phyloP scores from a whole-genome alignment of 768 basidiomycete genomes.

The Artomyces pyxidatus region DNA sequence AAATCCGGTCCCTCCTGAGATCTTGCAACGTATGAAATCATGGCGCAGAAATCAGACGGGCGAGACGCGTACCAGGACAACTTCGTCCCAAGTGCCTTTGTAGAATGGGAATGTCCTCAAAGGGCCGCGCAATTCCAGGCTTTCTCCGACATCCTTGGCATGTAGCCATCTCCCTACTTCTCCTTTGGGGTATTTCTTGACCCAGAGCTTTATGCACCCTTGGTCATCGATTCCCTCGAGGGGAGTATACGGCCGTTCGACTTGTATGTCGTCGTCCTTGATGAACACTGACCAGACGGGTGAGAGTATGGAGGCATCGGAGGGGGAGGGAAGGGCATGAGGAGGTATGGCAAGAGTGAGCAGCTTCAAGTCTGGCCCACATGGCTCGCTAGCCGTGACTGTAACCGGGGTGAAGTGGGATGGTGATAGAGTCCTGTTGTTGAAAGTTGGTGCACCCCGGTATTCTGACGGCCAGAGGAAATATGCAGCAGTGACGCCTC shows the following conservation, averaged over 20 bases:
- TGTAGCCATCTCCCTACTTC: conserved; percentile 84
- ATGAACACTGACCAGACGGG: conserved; percentile 73
- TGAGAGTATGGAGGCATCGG: conserved; percentile 8
- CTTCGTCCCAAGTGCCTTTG: conserved; percentile 64
- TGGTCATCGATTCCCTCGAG: conserved; percentile 59
- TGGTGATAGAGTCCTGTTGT: conserved; percentile 21
- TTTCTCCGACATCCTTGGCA: conserved; percentile 55
- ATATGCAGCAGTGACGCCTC: conserved; percentile 37
- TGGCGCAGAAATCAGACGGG: not conserved
- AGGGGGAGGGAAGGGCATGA: conserved; percentile 17
- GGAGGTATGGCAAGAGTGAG: conserved; percentile 52
- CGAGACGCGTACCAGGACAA: conserved; percentile 54
- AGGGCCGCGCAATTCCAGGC: conserved; percentile 71
- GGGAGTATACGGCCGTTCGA: conserved; percentile 81
- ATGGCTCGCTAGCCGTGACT: conserved; percentile 42
- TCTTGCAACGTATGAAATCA: conserved; percentile 32
- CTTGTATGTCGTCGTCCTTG: conserved; percentile 85
- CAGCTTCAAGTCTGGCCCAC: conserved; percentile 54
- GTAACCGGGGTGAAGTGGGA: conserved; percentile 47
- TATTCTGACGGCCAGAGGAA: conserved; percentile 44
- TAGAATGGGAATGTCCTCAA: conserved; percentile 54
- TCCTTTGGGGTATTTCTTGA: conserved; percentile 70
- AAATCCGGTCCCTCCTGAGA: conserved; percentile 84
- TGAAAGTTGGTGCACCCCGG: conserved; percentile 34
- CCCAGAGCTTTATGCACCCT: conserved; percentile 69